Base-by-base conservation (phyloP, 371 early-diverging fungal genomes). In the Circinella minor region DNA sequence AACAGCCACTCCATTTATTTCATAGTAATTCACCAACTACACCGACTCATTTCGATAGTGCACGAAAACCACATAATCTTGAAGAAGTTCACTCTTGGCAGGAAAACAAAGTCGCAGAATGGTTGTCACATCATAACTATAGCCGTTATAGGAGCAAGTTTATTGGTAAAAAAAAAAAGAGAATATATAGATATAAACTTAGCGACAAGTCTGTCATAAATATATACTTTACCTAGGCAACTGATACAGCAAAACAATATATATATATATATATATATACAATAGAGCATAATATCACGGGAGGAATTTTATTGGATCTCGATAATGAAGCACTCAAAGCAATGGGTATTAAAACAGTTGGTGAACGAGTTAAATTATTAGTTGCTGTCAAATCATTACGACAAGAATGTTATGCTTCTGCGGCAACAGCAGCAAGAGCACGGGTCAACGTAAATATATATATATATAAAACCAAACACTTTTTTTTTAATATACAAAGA, bases 301-400 rank as follows among this genome's bases (percentile, higher is more conserved):
- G 98, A 17, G 86, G 89, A 46, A 85, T 91, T 3, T 79, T 98
- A 59, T 81, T 93, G 9, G 95, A 96, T 71, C 85, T 98, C 15
- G 91, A 92, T 75, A 91, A 95, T 75, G 81, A 86, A 47, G 74
- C 93, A 4, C 79, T 98, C 20, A 92, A 93, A 78, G 93, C 94
- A 61, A 89, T 98, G 81, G 91, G 91, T 14, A 89, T 98, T 46
- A 77, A 77, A 55, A 90, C 91, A 1, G 93, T 96, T 13, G 96
- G 96, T 36, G 96, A 95, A 71, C 83, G 96, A 43, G 91, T 95
- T 34, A 81, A 91, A 62, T 77, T 98, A 49, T 75, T 93, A 15
- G 77, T 85, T 20, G 94, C 93, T 9, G 90, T 97, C 57, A 90
- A 89, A 60, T 75, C 84, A 4, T 77, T 94, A 54, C 86, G 92